phyloP scores from a whole-genome alignment of 2,329 filamentous ascomycete genomes.

The Cladosporium sp. region DNA sequence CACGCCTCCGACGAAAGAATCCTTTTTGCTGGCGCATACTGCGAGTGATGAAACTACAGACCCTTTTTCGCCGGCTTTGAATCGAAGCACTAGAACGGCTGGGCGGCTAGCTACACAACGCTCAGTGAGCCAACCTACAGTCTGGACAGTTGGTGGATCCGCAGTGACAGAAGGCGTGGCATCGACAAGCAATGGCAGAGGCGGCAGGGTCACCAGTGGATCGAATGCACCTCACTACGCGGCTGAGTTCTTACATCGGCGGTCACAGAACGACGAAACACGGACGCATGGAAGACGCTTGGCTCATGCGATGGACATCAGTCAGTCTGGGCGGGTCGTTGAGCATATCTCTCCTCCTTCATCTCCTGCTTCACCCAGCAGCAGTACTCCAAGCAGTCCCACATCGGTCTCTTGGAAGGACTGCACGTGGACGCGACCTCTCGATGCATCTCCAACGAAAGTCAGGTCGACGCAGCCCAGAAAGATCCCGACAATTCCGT shows the following conservation, averaged over 20 bases:
- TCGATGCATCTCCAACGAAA: neutral
- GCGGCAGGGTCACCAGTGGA: conserved; percentile 65
- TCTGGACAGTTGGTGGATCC: conserved; percentile 77
- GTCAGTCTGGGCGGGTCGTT: conserved; percentile 67
- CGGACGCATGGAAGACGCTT: conserved; percentile 69
- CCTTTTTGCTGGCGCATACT: conserved; percentile 21
- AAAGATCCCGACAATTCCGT: conserved; percentile 34
- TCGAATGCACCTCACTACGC: conserved; percentile 68
- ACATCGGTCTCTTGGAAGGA: conserved; percentile 1
- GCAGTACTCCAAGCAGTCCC: neutral
- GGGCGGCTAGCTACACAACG: conserved; percentile 23
- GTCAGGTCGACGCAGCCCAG: conserved; percentile 23
- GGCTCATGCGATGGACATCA: conserved; percentile 77
- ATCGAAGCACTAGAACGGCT: neutral
- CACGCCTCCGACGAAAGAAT: conserved; percentile 30
- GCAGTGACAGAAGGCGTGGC: conserved; percentile 40
- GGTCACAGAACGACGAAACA: conserved; percentile 30
- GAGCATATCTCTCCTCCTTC: conserved; percentile 40
- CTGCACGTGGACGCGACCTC: neutral
- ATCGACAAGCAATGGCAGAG: conserved; percentile 58
- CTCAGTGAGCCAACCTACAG: conserved; percentile 62
- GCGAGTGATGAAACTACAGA: conserved; percentile 21
- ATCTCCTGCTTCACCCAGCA: conserved; percentile 19
- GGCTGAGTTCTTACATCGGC: conserved; percentile 55
- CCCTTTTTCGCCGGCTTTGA: conserved; percentile 32